Evolutionary conservation across 495 filamentous ascomycete species (phyloP).

Genomic region (Glutinoglossum americanum): DNA sequence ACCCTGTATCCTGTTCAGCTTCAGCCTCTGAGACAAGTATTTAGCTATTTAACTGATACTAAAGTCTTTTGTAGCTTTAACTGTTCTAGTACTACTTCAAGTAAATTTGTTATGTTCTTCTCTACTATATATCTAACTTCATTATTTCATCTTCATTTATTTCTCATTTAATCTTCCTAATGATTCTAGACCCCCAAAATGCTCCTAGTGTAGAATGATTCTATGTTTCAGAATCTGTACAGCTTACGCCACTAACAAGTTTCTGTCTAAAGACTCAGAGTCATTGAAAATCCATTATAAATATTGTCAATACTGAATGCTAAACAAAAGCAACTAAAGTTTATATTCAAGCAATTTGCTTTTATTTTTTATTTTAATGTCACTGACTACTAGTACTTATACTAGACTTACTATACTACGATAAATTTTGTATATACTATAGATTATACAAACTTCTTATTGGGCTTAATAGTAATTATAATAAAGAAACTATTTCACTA

Average conservation of each 20-base stretch:
- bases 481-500: not conserved
- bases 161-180: too few species aligned
- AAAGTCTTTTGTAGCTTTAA: too few species aligned
- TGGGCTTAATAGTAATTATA: not conserved
- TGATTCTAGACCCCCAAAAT: not conserved
- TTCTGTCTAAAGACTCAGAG: not conserved
- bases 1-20: too few species aligned
- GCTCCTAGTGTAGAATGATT: not conserved
- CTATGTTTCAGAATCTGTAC: not conserved
- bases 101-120: too few species aligned
- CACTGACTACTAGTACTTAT: not conserved
- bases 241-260: not conserved
- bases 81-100: too few species aligned
- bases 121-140: too few species aligned
- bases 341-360: not conserved
- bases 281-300: not conserved
- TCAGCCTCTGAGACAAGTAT: too few species aligned
- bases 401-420: not conserved
- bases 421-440: not conserved
- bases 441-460: not conserved
- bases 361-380: not conserved
- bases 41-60: too few species aligned
- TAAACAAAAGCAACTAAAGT: not conserved
- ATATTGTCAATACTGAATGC: not conserved
- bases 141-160: too few species aligned